These are phyloP conservation scores for Suillus paluster DNA, from an alignment of 768 basidiomycete species.

Conservation along the genomic window DNA sequence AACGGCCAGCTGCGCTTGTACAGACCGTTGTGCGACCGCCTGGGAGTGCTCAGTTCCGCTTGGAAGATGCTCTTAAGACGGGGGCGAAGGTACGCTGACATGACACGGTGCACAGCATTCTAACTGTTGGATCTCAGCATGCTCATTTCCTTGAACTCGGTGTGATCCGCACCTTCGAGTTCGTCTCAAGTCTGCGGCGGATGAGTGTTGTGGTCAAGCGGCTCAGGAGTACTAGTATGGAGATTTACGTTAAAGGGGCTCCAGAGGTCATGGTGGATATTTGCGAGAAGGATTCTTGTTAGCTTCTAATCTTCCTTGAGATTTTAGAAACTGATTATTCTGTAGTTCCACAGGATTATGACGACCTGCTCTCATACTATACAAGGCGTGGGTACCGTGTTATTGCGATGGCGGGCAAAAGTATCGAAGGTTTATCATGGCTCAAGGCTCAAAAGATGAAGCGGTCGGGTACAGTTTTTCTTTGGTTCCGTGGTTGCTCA, in stretches of 20 bases:
- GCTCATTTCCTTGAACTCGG: conserved; percentile 97
- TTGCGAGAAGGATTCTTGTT: conserved; percentile 90
- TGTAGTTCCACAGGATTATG: conserved; percentile 93
- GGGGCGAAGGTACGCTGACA: conserved; percentile 64
- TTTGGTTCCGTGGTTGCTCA: conserved; percentile 9
- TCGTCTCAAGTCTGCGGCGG: conserved; percentile 87
- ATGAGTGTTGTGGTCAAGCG: conserved; percentile 99
- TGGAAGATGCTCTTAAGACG: conserved; percentile 93
- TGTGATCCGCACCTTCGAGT: conserved; percentile 95
- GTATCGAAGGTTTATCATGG: conserved; percentile 92
- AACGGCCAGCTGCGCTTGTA: conserved; percentile 85
- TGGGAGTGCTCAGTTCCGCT: conserved; percentile 85
- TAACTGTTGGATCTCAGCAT: conserved; percentile 54
- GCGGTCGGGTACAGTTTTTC: conserved; percentile 52
- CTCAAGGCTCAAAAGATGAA: conserved; percentile 96
- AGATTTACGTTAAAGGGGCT: conserved; percentile 98
- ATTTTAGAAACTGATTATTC: conserved; percentile 18
- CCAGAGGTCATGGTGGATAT: conserved; percentile 98
- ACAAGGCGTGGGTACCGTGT: conserved; percentile 97
- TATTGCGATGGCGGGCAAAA: conserved; percentile 97
- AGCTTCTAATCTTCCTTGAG: conserved; percentile 28
- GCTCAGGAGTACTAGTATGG: conserved; percentile 93
- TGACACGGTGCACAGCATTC: not conserved
- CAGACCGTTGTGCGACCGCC: conserved; percentile 97
- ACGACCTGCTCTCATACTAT: conserved; percentile 95